Evolutionary conservation across 208 protist species (phyloP).

Genomic region (Leishmania major): DNA sequence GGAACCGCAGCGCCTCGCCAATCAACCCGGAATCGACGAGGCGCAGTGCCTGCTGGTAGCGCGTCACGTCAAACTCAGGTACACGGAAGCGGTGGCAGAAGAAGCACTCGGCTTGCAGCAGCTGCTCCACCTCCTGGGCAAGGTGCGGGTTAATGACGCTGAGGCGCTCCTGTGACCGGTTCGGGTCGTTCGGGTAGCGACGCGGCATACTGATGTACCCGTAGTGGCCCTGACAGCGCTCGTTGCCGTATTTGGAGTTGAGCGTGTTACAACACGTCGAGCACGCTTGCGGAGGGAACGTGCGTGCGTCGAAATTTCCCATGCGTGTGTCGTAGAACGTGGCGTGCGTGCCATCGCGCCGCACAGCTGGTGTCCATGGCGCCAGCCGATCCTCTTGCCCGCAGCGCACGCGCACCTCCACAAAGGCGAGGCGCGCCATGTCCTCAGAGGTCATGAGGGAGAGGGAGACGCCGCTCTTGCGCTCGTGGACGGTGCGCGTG

Average conservation of each 20-base stretch:
- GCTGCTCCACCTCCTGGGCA: slow-evolving; percentile 64
- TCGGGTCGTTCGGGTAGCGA: slow-evolving; percentile 57
- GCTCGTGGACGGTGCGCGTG: slow-evolving; percentile 60
- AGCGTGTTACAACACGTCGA: slow-evolving; percentile 68
- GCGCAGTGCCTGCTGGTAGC: slow-evolving; percentile 79
- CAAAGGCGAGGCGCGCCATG: slow-evolving; percentile 76
- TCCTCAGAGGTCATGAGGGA: slow-evolving; percentile 83
- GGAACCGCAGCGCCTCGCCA: slow-evolving; percentile 82
- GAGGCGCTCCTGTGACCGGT: slow-evolving; percentile 40
- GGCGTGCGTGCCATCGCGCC: slow-evolving; percentile 41
- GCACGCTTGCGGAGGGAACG: slow-evolving; percentile 81
- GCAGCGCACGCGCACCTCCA: slow-evolving; percentile 77
- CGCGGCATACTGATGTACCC: slow-evolving; percentile 87
- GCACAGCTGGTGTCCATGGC: slow-evolving; percentile 27
- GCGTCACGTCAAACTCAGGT: slow-evolving; percentile 78
- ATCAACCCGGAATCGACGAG: slow-evolving; percentile 74
- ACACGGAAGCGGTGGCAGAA: slow-evolving; percentile 84
- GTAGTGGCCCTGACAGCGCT: slow-evolving; percentile 90
- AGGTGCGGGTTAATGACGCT: slow-evolving; percentile 88
- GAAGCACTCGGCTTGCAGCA: slow-evolving; percentile 88
- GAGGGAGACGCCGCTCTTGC: slow-evolving; percentile 79
- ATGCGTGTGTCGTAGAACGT: slow-evolving; percentile 92
- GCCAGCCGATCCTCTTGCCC: slow-evolving; percentile 62
- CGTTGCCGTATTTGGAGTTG: slow-evolving; percentile 75
- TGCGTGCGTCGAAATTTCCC: slow-evolving; percentile 87